Conservation (phyloP, 2,329 filamentous ascomycete species). For the Fusarium equiseti region DNA sequence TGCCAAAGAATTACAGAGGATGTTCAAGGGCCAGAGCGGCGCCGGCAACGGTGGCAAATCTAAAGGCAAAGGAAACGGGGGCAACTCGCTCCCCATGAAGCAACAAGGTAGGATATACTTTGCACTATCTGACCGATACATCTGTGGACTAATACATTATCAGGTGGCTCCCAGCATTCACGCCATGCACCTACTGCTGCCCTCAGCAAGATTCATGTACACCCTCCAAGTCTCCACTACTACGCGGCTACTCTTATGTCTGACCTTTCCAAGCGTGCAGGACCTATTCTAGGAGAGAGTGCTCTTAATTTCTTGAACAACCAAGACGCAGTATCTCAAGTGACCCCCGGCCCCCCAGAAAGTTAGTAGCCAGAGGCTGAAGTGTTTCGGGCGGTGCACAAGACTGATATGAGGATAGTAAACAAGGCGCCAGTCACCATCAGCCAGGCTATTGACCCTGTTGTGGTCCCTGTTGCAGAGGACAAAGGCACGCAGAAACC, state of each 20-base stretch:
- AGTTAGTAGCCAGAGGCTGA: slow-evolving; percentile 13
- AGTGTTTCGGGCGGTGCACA: not conserved
- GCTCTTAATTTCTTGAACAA: slow-evolving; percentile 43
- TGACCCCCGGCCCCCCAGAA: not conserved
- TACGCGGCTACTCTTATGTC: slow-evolving; percentile 30
- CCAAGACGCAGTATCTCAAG: slow-evolving; percentile 11
- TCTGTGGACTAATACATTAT: slow-evolving; percentile 1
- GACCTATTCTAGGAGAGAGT: slow-evolving; percentile 38
- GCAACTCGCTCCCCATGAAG: slow-evolving; percentile 10
- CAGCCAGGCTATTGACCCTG: not conserved
- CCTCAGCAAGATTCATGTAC: not conserved
- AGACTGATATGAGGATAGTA: slow-evolving; percentile 18
- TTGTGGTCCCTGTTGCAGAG: not conserved
- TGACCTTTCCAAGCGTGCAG: slow-evolving; percentile 20
- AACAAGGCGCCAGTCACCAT: not conserved
- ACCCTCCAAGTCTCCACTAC: slow-evolving; percentile 36
- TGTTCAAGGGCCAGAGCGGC: slow-evolving; percentile 35
- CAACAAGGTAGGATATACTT: slow-evolving; percentile 20
- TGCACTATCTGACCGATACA: not conserved
- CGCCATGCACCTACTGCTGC: slow-evolving; percentile 6
- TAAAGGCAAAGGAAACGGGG: not conserved
- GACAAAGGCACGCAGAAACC: not conserved
- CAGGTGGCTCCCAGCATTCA: slow-evolving; percentile 12
- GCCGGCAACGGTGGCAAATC: not conserved
- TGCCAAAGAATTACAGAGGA: slow-evolving; percentile 45